These are phyloP conservation scores for Neofusicoccum laricinum DNA, from an alignment of 2,329 filamentous ascomycete genomes.

Conservation along the genomic window DNA sequence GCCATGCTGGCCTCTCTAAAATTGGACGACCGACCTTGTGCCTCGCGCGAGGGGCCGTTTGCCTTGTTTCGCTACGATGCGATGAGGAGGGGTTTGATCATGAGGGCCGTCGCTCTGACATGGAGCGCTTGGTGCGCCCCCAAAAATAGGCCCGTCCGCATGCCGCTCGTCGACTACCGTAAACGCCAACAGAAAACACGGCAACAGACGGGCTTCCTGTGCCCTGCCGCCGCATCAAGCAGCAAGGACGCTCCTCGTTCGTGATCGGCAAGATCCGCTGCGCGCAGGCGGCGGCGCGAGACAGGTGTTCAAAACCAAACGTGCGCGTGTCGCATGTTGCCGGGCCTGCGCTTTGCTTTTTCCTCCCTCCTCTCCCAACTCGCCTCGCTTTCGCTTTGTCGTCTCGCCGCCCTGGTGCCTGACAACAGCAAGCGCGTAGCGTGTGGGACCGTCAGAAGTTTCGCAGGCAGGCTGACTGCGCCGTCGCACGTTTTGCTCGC, in stretches of 20 bases:
- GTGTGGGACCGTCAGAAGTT: constrained; percentile 5
- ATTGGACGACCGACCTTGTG: neutral
- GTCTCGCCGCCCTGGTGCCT: constrained; percentile 7
- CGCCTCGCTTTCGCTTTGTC: neutral
- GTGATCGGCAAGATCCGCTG: constrained; percentile 1
- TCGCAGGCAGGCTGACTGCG: constrained; percentile 5
- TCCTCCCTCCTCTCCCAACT: neutral
- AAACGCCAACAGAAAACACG: neutral
- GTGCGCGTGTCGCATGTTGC: constrained; percentile 3
- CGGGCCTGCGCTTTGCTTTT: constrained; percentile 4
- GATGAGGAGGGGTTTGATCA: neutral
- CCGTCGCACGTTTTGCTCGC: constrained; percentile 8
- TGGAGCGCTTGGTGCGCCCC: neutral
- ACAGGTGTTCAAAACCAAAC: constrained; percentile 9
- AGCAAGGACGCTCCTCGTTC: constrained; percentile 8
- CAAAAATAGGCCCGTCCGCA: constrained; percentile 1
- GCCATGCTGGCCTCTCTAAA: constrained; percentile 2
- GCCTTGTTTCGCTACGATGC: constrained; percentile 2
- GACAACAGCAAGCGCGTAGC: neutral
- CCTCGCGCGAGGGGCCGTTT: constrained; percentile 5
- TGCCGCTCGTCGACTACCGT: neutral
- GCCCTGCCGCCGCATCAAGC: neutral
- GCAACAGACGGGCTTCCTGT: neutral
- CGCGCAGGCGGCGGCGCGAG: neutral
- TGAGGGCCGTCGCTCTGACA: neutral